Evolutionary conservation across 2,329 filamentous ascomycete genomes (phyloP), one percentile per base, ranked within the genome.

Genomic region (Pseudogymnoascus pannorum): DNA sequence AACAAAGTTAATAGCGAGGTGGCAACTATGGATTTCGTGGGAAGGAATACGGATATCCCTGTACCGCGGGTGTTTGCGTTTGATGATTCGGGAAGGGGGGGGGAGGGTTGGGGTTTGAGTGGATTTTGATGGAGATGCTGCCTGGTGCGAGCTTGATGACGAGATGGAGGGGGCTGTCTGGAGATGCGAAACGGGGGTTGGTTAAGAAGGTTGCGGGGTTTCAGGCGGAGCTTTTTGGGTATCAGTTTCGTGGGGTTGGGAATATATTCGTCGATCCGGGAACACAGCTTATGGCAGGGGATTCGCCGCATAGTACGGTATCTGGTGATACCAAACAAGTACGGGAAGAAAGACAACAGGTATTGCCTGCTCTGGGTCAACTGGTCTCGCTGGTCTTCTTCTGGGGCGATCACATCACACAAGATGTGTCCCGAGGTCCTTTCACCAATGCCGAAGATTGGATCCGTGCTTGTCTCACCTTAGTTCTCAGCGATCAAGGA

Each of bases 101-200:
- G 44, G 70, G 1, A 77, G 76, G 31, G 66, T 71, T 77, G 26
- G 74, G 72, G 0, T 75, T 72, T 16, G 75, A 77, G 66, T 78
- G 75, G 74, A 76, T 76, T 8, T 58, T 76, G 11, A 75, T 77
- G 72, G 66, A 71, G 5, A 62, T 64, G 5, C 63, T 75, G 14
- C 26, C 26, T 40, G 62, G 62, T 0, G 64, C 5, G 66, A 64
- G 1, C 58, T 68, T 65, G 57, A 63, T 57, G 48, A 63, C 36
- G 66, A 67, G 65, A 33, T 75, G 72, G 72, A 68, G 71, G 4
- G 69, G 62, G 14, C 71, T 78, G 64, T 58, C 70, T 0, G 66
- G 70, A 65, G 63, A 63, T 3, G 64, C 69, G 9, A 78, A 78
- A 62, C 66, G 67, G 38, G 61, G 61, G 5, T 58, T 77, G 4